Evolutionary conservation across 2,329 filamentous ascomycete genomes (phyloP).

Genomic region (Xylogone sp.): DNA sequence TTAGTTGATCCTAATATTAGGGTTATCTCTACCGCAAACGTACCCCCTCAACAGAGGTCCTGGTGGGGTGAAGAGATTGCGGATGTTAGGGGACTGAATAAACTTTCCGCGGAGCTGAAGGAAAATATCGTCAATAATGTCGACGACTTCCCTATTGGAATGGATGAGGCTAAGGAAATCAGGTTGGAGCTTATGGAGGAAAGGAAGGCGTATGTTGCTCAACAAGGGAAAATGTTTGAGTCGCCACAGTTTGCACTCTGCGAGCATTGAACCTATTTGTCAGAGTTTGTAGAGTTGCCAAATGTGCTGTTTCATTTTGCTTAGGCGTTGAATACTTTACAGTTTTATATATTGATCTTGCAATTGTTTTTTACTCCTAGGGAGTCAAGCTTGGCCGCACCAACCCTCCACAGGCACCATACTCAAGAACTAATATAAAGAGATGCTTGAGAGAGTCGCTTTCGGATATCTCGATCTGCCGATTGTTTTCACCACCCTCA

Average conservation of each 20-base stretch:
- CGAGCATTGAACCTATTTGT: not conserved
- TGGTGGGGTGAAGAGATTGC: slow-evolving; percentile 35
- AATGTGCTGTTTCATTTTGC: too few species aligned
- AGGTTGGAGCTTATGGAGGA: slow-evolving; percentile 37
- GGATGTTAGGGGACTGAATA: slow-evolving; percentile 13
- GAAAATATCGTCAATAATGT: slow-evolving; percentile 12
- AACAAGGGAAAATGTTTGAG: not conserved
- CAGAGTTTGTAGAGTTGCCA: too few species aligned
- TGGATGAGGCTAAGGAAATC: slow-evolving; percentile 34
- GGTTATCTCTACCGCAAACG: slow-evolving; percentile 47
- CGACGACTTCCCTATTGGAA: slow-evolving; percentile 23
- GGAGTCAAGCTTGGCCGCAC: too few species aligned
- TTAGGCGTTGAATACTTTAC: too few species aligned
- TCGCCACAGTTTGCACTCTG: not conserved
- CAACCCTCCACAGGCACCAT: too few species aligned
- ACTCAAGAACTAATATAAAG: too few species aligned
- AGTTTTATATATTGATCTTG: too few species aligned
- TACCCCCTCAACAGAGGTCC: slow-evolving; percentile 45
- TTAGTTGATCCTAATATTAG: slow-evolving; percentile 52
- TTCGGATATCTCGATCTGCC: too few species aligned
- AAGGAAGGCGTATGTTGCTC: slow-evolving; percentile 17
- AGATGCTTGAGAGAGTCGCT: too few species aligned
- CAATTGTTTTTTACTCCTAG: too few species aligned
- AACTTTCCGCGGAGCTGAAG: slow-evolving; percentile 14
- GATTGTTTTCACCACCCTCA: too few species aligned